Evolutionary conservation across 1,284 basidiomycete genomes (phyloP), one percentile per base, ranked within the genome.

Genomic region (Puccinia hordei): DNA sequence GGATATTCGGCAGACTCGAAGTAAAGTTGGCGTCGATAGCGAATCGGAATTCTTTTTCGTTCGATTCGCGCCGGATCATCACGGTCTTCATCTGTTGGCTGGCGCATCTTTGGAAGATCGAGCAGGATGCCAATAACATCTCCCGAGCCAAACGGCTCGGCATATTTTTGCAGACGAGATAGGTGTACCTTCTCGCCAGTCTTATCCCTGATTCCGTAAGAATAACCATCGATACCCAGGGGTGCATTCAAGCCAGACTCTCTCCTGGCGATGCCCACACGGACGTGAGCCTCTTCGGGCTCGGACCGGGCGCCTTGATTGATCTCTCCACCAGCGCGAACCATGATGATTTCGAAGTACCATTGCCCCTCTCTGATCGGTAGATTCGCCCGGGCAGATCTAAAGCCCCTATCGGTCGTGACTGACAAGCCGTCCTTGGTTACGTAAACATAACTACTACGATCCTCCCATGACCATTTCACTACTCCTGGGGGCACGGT

Each of bases 101-200:
- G 85, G 49, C 89, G 88, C 55, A 89, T 88, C 0, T 89, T 88
- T 0, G 96, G 96, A 1, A 99, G 89, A 71, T 90, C 93, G 78
- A 97, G 92, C 86, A 94, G 95, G 89, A 98, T 91, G 10, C 97
- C 97, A 57, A 99, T 88, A 8, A 95, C 91, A 86, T 98, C 94
- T 17, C 95, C 95, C 0, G 93, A 89, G 63, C 88, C 88, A 85
- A 93, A 96, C 0, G 90, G 82, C 41, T 82, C 83, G 13, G 92
- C 92, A 84, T 97, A 98, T 0, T 91, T 89, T 61, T 90, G 89
- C 12, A 92, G 91, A 65, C 93, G 89, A 0, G 94, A 93, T 8
- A 95, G 87, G 5, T 92, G 92, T 35, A 97, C 91, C 86, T 93
- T 94, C 81, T 98, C 93, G 12, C 97, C 96, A 0, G 90, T 91